A percentile compares a stretch with the other conserved stretches of the same genome.
These are phyloP conservation scores for Juncus effusus DNA, from an alignment of 176 grass and related monocot genomes.

Conservation along the genomic window DNA sequence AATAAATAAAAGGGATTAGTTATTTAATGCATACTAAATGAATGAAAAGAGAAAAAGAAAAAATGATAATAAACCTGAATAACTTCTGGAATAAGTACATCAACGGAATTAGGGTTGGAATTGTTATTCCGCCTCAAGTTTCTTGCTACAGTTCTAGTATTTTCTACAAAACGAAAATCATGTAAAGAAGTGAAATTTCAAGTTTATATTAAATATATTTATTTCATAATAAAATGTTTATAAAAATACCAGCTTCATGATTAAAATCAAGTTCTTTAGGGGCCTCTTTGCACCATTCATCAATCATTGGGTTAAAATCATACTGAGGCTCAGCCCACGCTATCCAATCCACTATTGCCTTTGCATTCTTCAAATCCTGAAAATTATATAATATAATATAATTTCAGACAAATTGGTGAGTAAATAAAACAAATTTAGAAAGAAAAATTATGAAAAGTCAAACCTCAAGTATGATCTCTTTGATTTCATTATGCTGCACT, in stretches of 20 bases:
- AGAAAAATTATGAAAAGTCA: constrained; percentile 16
- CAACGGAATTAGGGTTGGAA: constrained; percentile 44
- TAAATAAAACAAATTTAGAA: not conserved
- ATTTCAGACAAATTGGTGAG: not conserved
- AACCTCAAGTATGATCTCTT: constrained; percentile 97
- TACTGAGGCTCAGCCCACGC: constrained; percentile 96
- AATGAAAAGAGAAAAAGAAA: constrained; percentile 26
- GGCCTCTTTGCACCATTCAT: constrained; percentile 97
- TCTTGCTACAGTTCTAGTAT: constrained; percentile 70
- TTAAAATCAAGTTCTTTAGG: constrained; percentile 99
- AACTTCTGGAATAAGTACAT: constrained; percentile 89
- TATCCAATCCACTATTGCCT: constrained; percentile 91
- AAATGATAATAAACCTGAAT: constrained; percentile 54
- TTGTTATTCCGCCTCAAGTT: constrained; percentile 41
- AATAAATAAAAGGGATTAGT: constrained; percentile 14
- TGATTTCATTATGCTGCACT: constrained; percentile 92
- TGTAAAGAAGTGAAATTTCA: no score
- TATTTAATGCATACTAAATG: constrained; percentile 8
- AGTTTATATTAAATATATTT: no score
- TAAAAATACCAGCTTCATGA: constrained; percentile 71
- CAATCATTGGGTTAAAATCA: constrained; percentile 86
- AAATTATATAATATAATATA: not conserved
- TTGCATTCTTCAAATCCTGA: constrained; percentile 97
- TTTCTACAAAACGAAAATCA: constrained; percentile 54
- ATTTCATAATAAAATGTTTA: no score